Base-by-base conservation (phyloP, 768 basidiomycete genomes). In the Tylopilus rubrobrunneus region DNA sequence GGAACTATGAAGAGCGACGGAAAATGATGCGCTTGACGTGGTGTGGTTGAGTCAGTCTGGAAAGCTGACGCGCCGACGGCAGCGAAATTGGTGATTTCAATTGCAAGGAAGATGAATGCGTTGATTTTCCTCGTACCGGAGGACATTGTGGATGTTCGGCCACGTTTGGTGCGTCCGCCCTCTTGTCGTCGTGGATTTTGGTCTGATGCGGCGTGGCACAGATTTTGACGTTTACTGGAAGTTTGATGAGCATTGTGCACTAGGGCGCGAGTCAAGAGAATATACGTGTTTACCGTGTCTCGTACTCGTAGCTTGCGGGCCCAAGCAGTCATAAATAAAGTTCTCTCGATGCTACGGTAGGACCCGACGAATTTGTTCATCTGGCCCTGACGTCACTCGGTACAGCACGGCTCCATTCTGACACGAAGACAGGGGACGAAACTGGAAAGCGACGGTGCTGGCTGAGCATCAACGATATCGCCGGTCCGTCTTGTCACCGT, bases 61-160 rank as follows among this genome's bases (percentile, higher is more conserved):
- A 19, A 19, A 5, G n/a, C 29, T 54, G 37, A 57, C 44, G 25
- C 14, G 4, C 23, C n/a, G 28, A 19, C 5, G 17, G 36, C 58
- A 97, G 95, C 95, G 15, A 98, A 98, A 82, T 73, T 98, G 58
- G 96, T 93, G 8, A 98, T 98, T 62, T 98, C 96, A 3, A 98
- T 98, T 62, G 95, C 96, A n/a, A 80, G 96, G 65, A 98, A 98
- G 80, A 87, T 95, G 86, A 91, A 92, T 50, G 91, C 92, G 5
- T 72, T 97, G 62, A 98, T 98, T 63, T 98, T 98, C 80, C 74
- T 98, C 54, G 96, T 98, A 0, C 94, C 96, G 0, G 96, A 98
- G 66, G 94, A 94, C 72, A 94, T 98, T 62, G 93, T 98, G 34
- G 95, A 98, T 68, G 81, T 98, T 56, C 85, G 96, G 41, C 84